Evolutionary conservation across 2,329 filamentous ascomycete species (phyloP).

Genomic region (Penicillium sp.): DNA sequence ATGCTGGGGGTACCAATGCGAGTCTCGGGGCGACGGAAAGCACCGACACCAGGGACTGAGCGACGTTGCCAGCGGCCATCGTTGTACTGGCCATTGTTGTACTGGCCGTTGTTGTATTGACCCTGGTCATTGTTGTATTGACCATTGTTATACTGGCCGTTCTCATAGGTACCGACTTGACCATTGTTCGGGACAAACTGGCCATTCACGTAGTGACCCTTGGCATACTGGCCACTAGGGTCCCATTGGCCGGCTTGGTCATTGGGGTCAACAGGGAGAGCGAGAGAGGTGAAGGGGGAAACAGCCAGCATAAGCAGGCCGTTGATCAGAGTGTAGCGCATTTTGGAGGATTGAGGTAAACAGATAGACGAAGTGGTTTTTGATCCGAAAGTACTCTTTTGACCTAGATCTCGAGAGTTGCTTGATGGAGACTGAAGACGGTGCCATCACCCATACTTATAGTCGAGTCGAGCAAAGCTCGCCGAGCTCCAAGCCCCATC

Average conservation of each 20-base stretch:
- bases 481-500: neutral
- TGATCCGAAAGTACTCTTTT: neutral
- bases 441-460: slow-evolving; percentile 18
- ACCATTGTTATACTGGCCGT: slow-evolving; percentile 10
- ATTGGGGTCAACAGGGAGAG: slow-evolving; percentile 21
- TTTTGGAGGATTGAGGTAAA: slow-evolving; percentile 7
- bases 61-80: slow-evolving; percentile 6
- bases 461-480: slow-evolving; percentile 7
- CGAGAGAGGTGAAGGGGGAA: slow-evolving; percentile 19
- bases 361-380: neutral
- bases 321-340: slow-evolving; percentile 20
- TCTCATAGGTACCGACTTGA: slow-evolving; percentile 7
- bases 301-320: slow-evolving; percentile 20
- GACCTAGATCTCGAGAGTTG: slow-evolving; percentile 4
- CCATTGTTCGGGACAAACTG: slow-evolving; percentile 17
- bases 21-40: neutral
- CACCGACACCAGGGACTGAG: slow-evolving; percentile 4
- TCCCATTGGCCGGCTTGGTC: slow-evolving; percentile 20
- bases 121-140: slow-evolving; percentile 7
- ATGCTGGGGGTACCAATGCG: slow-evolving; percentile 3
- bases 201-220: slow-evolving; percentile 19
- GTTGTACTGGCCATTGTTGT: slow-evolving; percentile 12
- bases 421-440: slow-evolving; percentile 1
- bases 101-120: slow-evolving; percentile 13
- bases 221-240: slow-evolving; percentile 20